Base-by-base conservation (phyloP, 192 early-diverging fungal species). In the Podila clonocystis region DNA sequence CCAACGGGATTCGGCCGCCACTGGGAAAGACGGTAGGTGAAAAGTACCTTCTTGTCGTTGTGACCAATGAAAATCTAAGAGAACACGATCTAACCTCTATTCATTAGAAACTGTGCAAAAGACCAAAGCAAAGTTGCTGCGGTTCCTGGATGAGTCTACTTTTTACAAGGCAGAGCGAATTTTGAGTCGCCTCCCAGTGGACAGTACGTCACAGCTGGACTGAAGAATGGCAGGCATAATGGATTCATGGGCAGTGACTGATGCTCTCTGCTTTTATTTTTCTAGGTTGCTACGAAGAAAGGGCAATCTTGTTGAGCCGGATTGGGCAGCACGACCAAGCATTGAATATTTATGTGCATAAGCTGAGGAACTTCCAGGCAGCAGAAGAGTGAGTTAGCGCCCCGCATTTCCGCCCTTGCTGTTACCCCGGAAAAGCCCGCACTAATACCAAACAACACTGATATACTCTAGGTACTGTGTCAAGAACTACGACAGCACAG, bases 291-390 rank as follows among this genome's bases (percentile, higher is more conserved):
- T 94, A 89, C 73, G 93, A 95, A 72, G 97, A 97, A 78, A 86
- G 94, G 9, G 93, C 93, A 0, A 85, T 94, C 34, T 83, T 97
- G 12, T 85, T 98, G 8, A 91, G 93, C 72, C 85, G 93, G 52
- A 90, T 98, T 63, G 93, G 92, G 12, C 91, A 93, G 58, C 95
- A 97, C 65, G 92, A 92, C 62, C 95, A 98, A 67, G 94, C 96
- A 5, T 83, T 98, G 29, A 79, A 86, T 55, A 90, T 97, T 67
- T 92, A 94, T 74, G 92, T 97, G 17, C 93, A 93, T 77, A 92
- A 92, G 63, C 84, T 98, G 29, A 77, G 85, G 22, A 93, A 92
- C 72, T 90, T 91, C 71, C 71, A 82, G 15, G 74, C 91, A 49
- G 94, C 94, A 34, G 88, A 93, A 73, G 87, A 89, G 89, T 93